Evolutionary conservation across 1,139 yeast genomes (phyloP), one percentile per base, ranked within the genome.

Genomic region (Geotrichum klebahnii): DNA sequence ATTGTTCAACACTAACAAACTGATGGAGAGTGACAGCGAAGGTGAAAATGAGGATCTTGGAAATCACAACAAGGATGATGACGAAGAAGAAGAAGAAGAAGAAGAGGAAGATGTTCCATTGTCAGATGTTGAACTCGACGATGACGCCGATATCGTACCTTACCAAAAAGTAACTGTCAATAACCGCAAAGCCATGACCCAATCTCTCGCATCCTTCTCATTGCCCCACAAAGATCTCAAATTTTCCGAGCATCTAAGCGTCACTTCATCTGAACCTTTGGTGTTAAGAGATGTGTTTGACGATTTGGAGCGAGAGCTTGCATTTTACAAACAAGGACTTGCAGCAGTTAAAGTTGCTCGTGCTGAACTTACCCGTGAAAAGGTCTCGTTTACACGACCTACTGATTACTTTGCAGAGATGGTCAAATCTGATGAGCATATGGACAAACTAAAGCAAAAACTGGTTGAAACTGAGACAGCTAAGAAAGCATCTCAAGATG

Each of bases 351-450:
- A 77, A 53, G 78, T 77, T 61, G 96, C 88, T 33, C 82, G 92
- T 64, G 71, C 76, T 46, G 77, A 78, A 45, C 75, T 90, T 46
- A 63, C 73, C 46, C 80, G 79, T 66, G 75, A 82, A 59, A 82
- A 83, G 64, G 81, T 89, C 22, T 92, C 97, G 53, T 92, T 92
- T 67, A 77, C 95, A 35, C 81, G 99, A 68, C 99, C 99, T 26
- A 73, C 80, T 62, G 99, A 92, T 67, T 92, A 87, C 68, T 92
- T 92, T 71, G 99, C 99, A 9, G 99, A 92, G 70, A 92, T 92
- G 99, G 87, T 89, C 56, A 92, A 92, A 74, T 84, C 90, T 54
- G 99, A 92, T 68, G 97, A 89, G 67, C 99, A 92, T 69, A 92
- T 92, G 99, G 97, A 89, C 65, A 87, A 81, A 70, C 77, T 92